Evolutionary conservation across 2,329 filamentous ascomycete species (phyloP), one percentile per base, ranked within the genome.

Genomic region (Talaromyces sp.): DNA sequence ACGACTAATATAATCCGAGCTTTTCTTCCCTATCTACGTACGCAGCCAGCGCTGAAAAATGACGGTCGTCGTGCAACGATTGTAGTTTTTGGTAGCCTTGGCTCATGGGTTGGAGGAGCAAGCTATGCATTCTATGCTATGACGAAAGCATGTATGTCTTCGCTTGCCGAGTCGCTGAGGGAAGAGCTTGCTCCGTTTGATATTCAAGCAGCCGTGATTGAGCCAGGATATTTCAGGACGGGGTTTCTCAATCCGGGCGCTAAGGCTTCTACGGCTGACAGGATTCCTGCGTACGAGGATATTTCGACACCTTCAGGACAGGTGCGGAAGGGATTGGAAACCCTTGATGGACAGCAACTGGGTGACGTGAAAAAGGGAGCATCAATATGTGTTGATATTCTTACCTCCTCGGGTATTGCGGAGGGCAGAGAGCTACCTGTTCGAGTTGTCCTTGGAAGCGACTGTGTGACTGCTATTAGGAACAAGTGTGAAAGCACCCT

Each of bases 281-380:
- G 45, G 40, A 65, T 65, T 6, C 40, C 54, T 38, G 63, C 56
- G 10, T 65, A 65, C 27, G 63, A 65, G 45, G 56, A 65, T 38
- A 15, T 43, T 17, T 36, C 45, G 6, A 65, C 63, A 36, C 63
- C 63, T 10, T 49, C 63, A 19, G 63, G 63, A 2, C 4, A 38
- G 27, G 29, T 54, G 27, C 54, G 56, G 25, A 65, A 61, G 8
- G 29, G 40, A 1, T 15, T 65, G 25, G 19, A 27, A 5, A 43
- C 63, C 8, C 53, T 27, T 22, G 40, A 65, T 65, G 63, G 63
- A 3, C 43, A 61, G 5, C 63, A 65, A 11, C 63, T 58, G 5
- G 63, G 63, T 34, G 63, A 65, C 53, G 63, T 65, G 6, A 61
- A 51, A 15, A 65, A 65, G 38, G 45, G 63, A 34, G 53, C 25